Evolutionary conservation across 208 protist genomes (phyloP).

Genomic region (Strigomonas oncopelti): DNA sequence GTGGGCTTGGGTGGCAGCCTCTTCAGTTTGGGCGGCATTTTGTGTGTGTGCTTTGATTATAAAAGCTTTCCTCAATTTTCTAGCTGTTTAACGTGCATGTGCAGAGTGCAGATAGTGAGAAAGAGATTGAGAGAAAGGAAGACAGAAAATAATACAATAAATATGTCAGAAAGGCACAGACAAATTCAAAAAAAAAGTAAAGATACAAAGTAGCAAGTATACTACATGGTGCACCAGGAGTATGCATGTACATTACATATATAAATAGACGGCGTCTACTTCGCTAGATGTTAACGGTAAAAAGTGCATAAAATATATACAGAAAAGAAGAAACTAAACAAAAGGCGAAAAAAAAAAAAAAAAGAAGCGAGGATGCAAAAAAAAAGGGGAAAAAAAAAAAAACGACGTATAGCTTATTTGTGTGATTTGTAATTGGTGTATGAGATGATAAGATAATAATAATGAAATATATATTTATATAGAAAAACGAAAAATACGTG

Average conservation of each 20-base stretch:
- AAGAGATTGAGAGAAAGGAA: constrained; percentile 7
- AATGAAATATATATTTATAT: no score
- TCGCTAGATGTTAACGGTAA: no score
- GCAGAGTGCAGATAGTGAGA: background rate
- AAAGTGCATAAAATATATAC: no score
- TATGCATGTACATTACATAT: no score
- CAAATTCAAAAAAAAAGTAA: constrained; percentile 6
- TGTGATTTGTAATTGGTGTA: no score
- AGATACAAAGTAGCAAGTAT: constrained; percentile 3
- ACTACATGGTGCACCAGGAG: no score
- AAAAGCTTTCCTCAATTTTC: background rate
- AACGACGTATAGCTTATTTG: constrained; percentile 11
- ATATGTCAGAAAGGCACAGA: constrained; percentile 4
- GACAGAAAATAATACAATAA: constrained; percentile 1
- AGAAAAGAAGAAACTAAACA: constrained; percentile 13
- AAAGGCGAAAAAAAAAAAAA: background rate
- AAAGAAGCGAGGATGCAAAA: background rate
- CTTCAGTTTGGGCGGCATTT: constrained; percentile 75
- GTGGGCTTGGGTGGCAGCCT: constrained; percentile 55
- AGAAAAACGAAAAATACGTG: background rate
- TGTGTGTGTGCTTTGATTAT: background rate
- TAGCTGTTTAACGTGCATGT: background rate
- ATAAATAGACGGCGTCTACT: no score
- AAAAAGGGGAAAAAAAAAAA: constrained; percentile 7
- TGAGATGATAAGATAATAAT: no score